phyloP scores from a whole-genome alignment of 148 eudicot genomes.

The Selenicereus undatus region DNA sequence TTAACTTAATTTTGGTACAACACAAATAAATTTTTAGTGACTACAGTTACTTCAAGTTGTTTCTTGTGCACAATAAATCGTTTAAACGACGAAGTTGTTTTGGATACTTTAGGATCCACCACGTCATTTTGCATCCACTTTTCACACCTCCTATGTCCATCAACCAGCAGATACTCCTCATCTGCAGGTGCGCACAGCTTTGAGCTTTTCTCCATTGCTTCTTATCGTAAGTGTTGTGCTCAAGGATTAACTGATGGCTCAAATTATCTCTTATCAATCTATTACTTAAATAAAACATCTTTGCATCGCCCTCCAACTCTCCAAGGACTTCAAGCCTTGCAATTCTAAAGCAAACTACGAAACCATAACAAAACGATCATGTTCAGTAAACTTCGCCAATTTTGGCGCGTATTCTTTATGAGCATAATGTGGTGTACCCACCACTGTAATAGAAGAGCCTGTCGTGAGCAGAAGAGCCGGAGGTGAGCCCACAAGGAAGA shows the following conservation, averaged over 20 bases:
- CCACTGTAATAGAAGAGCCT: slow-evolving; percentile 90
- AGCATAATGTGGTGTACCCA: slow-evolving; percentile 79
- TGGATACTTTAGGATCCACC: slow-evolving; percentile 56
- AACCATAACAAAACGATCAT: slow-evolving; percentile 52
- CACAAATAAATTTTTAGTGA: no score
- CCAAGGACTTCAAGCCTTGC: slow-evolving; percentile 86
- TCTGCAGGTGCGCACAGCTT: slow-evolving; percentile 65
- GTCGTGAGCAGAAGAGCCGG: slow-evolving; percentile 90
- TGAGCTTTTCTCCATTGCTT: slow-evolving; percentile 96
- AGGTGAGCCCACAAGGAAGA: slow-evolving; percentile 92
- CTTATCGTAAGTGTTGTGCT: slow-evolving; percentile 87
- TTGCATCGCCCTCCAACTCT: slow-evolving; percentile 92
- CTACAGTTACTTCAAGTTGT: slow-evolving; percentile 78
- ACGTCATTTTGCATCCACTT: slow-evolving; percentile 78
- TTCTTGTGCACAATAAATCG: slow-evolving; percentile 82
- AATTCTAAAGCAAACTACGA: slow-evolving; percentile 88
- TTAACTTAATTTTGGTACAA: no score
- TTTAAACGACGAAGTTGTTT: slow-evolving; percentile 78
- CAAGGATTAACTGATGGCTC: slow-evolving; percentile 77
- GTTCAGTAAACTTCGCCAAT: slow-evolving; percentile 43
- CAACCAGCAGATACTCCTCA: slow-evolving; percentile 80
- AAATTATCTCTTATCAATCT: slow-evolving; percentile 76
- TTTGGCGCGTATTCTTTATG: slow-evolving; percentile 79
- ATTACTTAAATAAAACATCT: slow-evolving; percentile 87
- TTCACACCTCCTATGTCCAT: slow-evolving; percentile 81